A percentile compares a stretch with the other conserved stretches of the same genome.
Evolutionary conservation across 768 basidiomycete species (phyloP).

Genomic region (Termitomyces sp.): DNA sequence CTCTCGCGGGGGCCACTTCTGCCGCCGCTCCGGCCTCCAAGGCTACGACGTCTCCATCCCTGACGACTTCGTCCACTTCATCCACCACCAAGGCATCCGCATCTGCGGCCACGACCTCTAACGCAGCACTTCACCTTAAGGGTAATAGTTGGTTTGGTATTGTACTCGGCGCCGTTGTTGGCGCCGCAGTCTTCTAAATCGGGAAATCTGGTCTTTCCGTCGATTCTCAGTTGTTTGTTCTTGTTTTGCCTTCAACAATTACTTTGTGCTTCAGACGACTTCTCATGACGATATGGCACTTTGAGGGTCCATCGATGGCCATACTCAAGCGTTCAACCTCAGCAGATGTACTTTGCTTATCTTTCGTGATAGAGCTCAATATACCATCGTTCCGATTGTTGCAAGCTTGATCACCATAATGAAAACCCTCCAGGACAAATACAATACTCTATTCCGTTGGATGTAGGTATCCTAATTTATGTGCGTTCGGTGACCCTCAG

Average conservation of each 20-base stretch:
- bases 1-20: conserved; percentile 36
- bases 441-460: conserved; percentile 56
- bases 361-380: not conserved
- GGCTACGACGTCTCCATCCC: conserved; percentile 13
- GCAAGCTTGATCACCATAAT: not conserved
- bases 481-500: not conserved
- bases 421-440: too few relatives aligned
- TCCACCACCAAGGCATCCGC: conserved; percentile 12
- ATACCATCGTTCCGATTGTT: too few relatives aligned
- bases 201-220: conserved; percentile 1
- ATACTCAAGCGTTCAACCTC: too few relatives aligned
- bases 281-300: not conserved
- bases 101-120: conserved; percentile 10
- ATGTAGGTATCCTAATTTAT: conserved; percentile 41
- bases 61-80: conserved; percentile 15
- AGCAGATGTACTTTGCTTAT: not conserved
- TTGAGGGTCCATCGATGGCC: not conserved
- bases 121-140: conserved; percentile 21
- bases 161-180: conserved; percentile 28
- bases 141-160: conserved; percentile 28
- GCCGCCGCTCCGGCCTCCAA: conserved; percentile 19
- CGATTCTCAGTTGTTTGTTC: not conserved
- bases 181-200: conserved; percentile 30
- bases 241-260: not conserved
- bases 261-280: not conserved